phyloP scores from a whole-genome alignment of 306 rosid species.

The cucumber (Cucumis sativus) region DNA sequence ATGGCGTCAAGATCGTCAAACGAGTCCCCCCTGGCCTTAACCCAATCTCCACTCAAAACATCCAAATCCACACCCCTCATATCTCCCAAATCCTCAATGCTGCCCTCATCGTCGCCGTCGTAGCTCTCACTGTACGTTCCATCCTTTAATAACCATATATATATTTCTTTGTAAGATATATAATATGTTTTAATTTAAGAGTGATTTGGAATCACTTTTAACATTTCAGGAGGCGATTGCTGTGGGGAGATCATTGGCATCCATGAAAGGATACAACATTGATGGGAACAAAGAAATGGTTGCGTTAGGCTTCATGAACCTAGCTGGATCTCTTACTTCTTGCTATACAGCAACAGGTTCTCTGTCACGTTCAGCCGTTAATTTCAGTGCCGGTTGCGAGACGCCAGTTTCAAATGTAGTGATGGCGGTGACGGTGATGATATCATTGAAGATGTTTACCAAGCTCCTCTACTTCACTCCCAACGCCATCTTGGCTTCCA shows the following conservation, averaged over 20 bases:
- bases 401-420: slow-evolving; percentile 57
- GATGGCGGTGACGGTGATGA: slow-evolving; percentile 53
- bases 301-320: slow-evolving; percentile 66
- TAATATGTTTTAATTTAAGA: no score
- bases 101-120: slow-evolving; percentile 49
- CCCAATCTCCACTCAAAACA: slow-evolving; percentile 51
- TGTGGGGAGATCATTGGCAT: slow-evolving; percentile 75
- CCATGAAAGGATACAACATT: slow-evolving; percentile 60
- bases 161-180: no score
- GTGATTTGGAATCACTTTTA: no score
- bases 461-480: slow-evolving; percentile 70
- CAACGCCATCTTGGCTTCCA: slow-evolving; percentile 59
- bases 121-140: slow-evolving; percentile 52
- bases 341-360: slow-evolving; percentile 93
- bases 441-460: slow-evolving; percentile 49
- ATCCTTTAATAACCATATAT: no score
- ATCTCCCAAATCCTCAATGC: slow-evolving; percentile 40
- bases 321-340: slow-evolving; percentile 77
- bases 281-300: slow-evolving; percentile 90
- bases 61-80: slow-evolving; percentile 33
- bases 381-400: slow-evolving; percentile 68
- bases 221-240: slow-evolving; percentile 64
- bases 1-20: slow-evolving; percentile 66
- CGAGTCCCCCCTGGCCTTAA: slow-evolving; percentile 66
- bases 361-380: slow-evolving; percentile 66